Conservation (phyloP, 441 rosid genomes). For the Kokia cookei region DNA sequence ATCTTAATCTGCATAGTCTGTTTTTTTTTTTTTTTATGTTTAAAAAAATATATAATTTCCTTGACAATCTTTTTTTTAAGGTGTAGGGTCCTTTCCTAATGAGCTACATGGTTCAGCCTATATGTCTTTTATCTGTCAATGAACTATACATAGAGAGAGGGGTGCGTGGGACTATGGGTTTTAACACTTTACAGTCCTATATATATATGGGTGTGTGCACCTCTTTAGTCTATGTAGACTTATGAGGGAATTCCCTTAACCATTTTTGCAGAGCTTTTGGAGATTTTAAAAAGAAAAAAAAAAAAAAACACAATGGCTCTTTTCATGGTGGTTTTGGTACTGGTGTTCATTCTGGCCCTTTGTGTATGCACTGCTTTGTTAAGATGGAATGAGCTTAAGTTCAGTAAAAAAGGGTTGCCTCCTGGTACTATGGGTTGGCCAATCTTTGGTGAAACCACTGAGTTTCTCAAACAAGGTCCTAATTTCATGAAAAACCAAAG, state of each 20-base stretch:
- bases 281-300: too few relatives aligned
- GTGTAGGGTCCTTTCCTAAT: constrained; percentile 32
- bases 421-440: constrained; percentile 99
- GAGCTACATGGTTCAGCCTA: constrained; percentile 42
- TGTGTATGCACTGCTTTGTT: constrained; percentile 61
- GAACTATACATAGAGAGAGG: neutral
- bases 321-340: constrained; percentile 33
- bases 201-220: constrained; percentile 14
- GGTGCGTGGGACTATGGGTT: neutral
- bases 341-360: constrained; percentile 34
- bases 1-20: neutral
- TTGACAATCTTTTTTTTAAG: constrained; percentile 2
- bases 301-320: constrained; percentile 51
- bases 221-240: constrained; percentile 17
- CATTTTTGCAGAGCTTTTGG: constrained; percentile 19
- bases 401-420: constrained; percentile 74
- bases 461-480: constrained; percentile 92
- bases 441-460: constrained; percentile 86
- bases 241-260: constrained; percentile 16
- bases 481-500: constrained; percentile 83
- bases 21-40: neutral
- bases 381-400: constrained; percentile 79
- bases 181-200: constrained; percentile 8
- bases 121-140: constrained; percentile 22
- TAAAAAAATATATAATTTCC: constrained; percentile 7